These are phyloP conservation scores for Thermoascus crustaceus DNA, from an alignment of 2,329 filamentous ascomycete species.

Conservation along the genomic window DNA sequence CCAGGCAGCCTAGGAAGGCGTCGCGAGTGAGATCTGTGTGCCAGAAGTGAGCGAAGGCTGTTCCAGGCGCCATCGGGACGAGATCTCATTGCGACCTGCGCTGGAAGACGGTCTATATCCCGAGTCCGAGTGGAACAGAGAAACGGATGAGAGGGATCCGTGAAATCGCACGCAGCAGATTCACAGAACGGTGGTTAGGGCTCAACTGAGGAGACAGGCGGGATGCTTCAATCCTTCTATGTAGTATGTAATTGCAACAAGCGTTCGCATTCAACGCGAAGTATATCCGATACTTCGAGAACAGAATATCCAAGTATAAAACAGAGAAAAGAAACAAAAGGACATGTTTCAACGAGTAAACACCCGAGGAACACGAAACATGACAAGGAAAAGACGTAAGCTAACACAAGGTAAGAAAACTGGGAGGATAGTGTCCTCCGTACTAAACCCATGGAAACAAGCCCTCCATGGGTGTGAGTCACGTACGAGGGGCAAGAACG, in stretches of 20 bases:
- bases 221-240: neutral
- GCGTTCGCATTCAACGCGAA: no score
- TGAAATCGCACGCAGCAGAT: neutral
- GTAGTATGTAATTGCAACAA: no score
- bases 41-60: conserved; percentile 29
- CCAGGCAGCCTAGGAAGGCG: conserved; percentile 22
- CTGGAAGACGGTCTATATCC: no score
- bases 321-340: conserved; percentile 5
- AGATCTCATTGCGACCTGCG: neutral
- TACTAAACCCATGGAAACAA: no score
- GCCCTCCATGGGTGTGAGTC: conserved; percentile 5
- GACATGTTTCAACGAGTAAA: no score
- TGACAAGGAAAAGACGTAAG: no score
- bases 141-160: neutral
- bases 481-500: conserved; percentile 5
- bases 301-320: conserved; percentile 4
- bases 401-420: no score
- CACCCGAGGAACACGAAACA: no score
- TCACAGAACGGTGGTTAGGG: no score
- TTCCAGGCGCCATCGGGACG: conserved; percentile 1
- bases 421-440: no score
- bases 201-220: no score
- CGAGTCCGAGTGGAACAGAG: no score
- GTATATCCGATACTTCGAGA: conserved; percentile 5
- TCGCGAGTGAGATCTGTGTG: conserved; percentile 25